Percentiles rank a stretch among this genome's conserved stretches.
phyloP scores from a whole-genome alignment of 768 basidiomycete species.

The Kondoa malvinella region DNA sequence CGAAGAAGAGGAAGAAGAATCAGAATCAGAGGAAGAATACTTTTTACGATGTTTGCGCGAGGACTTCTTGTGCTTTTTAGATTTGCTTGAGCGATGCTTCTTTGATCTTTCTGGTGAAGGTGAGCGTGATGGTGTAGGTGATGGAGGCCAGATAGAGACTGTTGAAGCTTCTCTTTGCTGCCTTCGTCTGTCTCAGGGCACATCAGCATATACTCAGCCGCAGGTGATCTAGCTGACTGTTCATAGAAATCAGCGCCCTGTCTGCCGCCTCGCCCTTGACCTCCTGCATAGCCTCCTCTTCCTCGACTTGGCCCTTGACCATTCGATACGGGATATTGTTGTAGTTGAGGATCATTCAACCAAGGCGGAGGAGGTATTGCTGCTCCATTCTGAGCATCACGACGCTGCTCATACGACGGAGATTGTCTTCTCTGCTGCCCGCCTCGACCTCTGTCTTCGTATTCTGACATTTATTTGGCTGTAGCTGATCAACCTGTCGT shows the following conservation, averaged over 20 bases:
- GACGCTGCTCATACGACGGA: not conserved
- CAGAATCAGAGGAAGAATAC: too few species aligned
- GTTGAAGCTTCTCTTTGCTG: constrained; percentile 14
- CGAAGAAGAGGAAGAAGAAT: constrained; percentile 19
- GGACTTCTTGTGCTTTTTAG: constrained; percentile 15
- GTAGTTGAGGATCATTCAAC: not conserved
- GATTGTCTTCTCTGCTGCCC: not conserved
- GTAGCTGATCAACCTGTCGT: too few species aligned
- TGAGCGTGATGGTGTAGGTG: constrained; percentile 10
- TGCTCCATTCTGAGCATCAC: not conserved
- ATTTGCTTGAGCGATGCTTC: constrained; percentile 9
- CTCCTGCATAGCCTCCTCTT: not conserved
- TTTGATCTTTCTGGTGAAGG: constrained; percentile 9
- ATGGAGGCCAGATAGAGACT: constrained; percentile 20
- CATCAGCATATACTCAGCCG: not conserved
- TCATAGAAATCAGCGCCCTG: not conserved
- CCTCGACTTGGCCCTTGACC: not conserved
- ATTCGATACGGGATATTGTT: not conserved
- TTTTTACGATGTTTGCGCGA: constrained; percentile 7
- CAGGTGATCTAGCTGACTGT: not conserved
- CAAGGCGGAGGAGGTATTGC: not conserved
- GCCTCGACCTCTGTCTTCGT: not conserved
- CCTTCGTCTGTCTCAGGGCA: constrained; percentile 11
- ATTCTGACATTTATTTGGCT: too few species aligned
- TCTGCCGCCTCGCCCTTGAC: not conserved